A percentile compares a stretch with the other conserved stretches of the same genome.
These are phyloP conservation scores for Monosporascus sp. DNA, from an alignment of 2,329 filamentous ascomycete species.

Conservation along the genomic window DNA sequence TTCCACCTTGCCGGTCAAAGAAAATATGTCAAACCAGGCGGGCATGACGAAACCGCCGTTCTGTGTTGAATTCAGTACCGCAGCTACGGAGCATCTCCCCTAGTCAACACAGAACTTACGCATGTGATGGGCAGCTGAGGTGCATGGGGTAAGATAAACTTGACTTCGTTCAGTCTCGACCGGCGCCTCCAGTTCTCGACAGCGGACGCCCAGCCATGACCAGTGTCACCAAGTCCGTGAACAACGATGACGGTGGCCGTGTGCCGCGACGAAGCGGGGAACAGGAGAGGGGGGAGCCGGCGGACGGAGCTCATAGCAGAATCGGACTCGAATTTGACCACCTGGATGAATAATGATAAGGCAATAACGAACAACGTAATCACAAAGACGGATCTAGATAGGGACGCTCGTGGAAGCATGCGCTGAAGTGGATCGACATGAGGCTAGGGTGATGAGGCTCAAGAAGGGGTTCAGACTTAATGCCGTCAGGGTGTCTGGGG, in stretches of 20 bases:
- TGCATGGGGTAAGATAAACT: conserved; percentile 92
- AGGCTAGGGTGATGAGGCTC: too few relatives aligned
- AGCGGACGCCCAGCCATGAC: conserved; percentile 71
- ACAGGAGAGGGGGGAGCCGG: conserved; percentile 22
- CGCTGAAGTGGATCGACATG: not conserved
- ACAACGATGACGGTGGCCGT: conserved; percentile 93
- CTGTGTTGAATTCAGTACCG: conserved; percentile 31
- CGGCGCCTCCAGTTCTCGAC: conserved; percentile 83
- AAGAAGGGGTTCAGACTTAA: too few relatives aligned
- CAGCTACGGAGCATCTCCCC: not conserved
- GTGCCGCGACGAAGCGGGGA: conserved; percentile 46
- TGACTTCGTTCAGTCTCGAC: conserved; percentile 78
- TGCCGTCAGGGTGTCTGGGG: too few relatives aligned
- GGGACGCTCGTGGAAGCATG: not conserved
- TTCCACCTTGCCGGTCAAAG: conserved; percentile 21
- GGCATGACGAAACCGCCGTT: conserved; percentile 77
- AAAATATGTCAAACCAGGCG: conserved; percentile 73
- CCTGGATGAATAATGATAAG: not conserved
- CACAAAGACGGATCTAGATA: not conserved
- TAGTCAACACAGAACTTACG: conserved; percentile 39
- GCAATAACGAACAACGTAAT: not conserved
- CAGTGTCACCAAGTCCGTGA: conserved; percentile 85
- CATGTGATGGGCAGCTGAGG: conserved; percentile 81
- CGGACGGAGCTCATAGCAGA: conserved; percentile 17
- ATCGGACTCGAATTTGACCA: conserved; percentile 2